phyloP scores from a whole-genome alignment of 345 rosid genomes.

The Hypericum perforatum region DNA sequence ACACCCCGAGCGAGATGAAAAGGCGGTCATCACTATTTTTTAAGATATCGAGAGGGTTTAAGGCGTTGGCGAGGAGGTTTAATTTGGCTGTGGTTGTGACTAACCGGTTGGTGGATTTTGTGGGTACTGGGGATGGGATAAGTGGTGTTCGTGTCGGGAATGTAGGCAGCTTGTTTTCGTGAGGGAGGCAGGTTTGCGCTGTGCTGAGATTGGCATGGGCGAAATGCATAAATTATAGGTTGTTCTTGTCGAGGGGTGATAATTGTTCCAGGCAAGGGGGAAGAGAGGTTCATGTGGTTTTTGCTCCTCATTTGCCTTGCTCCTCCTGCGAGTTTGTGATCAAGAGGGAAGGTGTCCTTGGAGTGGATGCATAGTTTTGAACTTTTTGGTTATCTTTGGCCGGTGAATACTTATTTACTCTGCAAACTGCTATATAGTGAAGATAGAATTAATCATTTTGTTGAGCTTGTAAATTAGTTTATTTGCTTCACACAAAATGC shows the following conservation, averaged over 20 bases:
- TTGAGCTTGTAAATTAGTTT: no score
- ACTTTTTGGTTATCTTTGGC: no score
- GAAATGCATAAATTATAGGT: conserved; percentile 71
- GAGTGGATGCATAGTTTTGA: not conserved
- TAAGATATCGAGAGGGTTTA: conserved; percentile 57
- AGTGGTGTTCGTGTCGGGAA: conserved; percentile 62
- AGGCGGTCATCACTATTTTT: conserved; percentile 68
- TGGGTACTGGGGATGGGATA: conserved; percentile 44
- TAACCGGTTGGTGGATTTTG: conserved; percentile 76
- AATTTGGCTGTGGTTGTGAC: conserved; percentile 62
- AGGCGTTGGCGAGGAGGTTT: conserved; percentile 53
- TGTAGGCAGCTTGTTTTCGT: conserved; percentile 44
- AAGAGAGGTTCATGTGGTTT: conserved; percentile 52
- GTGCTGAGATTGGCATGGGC: conserved; percentile 79
- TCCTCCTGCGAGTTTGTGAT: conserved; percentile 58
- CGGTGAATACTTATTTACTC: no score
- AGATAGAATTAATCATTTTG: no score
- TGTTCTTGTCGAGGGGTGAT: conserved; percentile 49
- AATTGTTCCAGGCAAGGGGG: conserved; percentile 23
- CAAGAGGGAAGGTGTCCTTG: conserved; percentile 40
- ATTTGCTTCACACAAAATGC: no score
- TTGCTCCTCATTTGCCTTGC: conserved; percentile 61
- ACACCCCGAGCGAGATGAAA: conserved; percentile 53
- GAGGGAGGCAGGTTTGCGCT: conserved; percentile 66
- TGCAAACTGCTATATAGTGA: no score